phyloP scores from a whole-genome alignment of 1,284 basidiomycete genomes.

The Pseudozyma sp. region DNA sequence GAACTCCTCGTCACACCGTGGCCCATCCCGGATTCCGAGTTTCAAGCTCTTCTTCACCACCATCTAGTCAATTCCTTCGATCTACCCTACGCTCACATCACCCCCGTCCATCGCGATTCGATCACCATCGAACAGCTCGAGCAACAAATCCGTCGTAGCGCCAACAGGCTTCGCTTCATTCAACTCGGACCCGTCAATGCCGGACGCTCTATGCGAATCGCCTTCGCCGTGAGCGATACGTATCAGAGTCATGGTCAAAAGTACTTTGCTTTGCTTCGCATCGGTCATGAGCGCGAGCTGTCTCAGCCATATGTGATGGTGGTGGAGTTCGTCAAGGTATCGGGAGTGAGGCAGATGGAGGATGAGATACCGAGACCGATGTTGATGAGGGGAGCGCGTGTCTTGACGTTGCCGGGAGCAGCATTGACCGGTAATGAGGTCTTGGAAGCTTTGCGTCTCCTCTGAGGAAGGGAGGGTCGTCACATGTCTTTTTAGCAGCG shows the following conservation, averaged over 20 bases:
- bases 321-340: not conserved
- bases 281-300: not conserved
- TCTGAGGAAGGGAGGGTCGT: too few species aligned
- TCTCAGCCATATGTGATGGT: not conserved
- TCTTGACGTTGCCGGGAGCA: not conserved
- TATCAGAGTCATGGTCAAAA: not conserved
- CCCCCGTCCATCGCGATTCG: not conserved
- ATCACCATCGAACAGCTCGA: not conserved
- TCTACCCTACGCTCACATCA: not conserved
- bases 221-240: not conserved
- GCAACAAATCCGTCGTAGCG: not conserved
- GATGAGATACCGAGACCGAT: not conserved
- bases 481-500: too few species aligned
- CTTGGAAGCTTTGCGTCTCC: too few species aligned
- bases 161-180: not conserved
- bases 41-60: not conserved
- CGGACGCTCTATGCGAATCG: not conserved
- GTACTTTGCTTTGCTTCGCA: constrained; percentile 2
- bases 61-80: not conserved
- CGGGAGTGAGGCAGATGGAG: not conserved
- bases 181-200: not conserved
- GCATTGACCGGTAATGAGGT: not conserved
- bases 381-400: not conserved
- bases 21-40: too few species aligned
- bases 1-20: too few species aligned